phyloP scores from a whole-genome alignment of 129 eudicot genomes.

The Tagetes patula region DNA sequence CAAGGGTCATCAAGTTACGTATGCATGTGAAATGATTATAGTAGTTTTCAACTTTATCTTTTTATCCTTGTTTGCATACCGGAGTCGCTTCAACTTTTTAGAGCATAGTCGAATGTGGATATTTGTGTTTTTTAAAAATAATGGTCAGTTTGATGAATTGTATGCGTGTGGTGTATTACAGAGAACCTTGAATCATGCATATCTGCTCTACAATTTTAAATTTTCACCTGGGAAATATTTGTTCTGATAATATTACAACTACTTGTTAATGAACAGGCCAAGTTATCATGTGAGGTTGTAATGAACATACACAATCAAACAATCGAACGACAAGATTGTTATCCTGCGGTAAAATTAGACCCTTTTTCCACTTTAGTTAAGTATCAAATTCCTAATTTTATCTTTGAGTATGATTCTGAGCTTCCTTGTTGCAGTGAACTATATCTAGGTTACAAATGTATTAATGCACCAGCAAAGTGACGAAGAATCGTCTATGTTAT shows the following conservation, averaged over 20 bases:
- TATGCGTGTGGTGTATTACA: background rate
- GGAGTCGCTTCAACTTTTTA: background rate
- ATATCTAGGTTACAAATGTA: background rate
- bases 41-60: background rate
- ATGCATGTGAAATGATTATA: background rate
- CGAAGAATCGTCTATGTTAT: conserved; percentile 1
- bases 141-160: background rate
- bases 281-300: conserved; percentile 63
- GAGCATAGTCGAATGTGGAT: conserved; percentile 1
- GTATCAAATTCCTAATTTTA: background rate
- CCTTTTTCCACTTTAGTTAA: background rate
- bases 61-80: background rate
- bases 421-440: conserved; percentile 18
- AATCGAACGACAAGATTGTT: conserved; percentile 66
- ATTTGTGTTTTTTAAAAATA: background rate
- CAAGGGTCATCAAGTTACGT: background rate
- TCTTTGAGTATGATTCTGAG: background rate
- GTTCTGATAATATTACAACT: conserved; percentile 2
- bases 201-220: background rate
- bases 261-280: conserved; percentile 47
- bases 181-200: conserved; percentile 11
- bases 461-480: conserved; percentile 8
- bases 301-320: conserved; percentile 50
- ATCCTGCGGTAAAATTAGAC: conserved; percentile 52
- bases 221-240: background rate